Evolutionary conservation across 2,329 filamentous ascomycete species (phyloP).

Genomic region (Claviceps citrina): DNA sequence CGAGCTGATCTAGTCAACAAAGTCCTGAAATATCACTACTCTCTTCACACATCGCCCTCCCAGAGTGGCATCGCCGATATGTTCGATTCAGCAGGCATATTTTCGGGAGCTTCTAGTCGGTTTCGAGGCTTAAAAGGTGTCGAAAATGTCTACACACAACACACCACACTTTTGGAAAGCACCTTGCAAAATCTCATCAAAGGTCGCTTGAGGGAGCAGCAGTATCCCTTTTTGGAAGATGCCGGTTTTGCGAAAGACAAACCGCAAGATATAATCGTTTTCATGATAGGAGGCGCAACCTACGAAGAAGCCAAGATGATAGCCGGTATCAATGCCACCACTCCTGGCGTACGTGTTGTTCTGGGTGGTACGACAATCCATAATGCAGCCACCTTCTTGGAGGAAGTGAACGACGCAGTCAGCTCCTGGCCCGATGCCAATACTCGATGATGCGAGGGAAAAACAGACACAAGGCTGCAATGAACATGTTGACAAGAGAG

Average conservation of each 20-base stretch:
- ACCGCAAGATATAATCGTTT: constrained; percentile 89
- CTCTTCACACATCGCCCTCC: constrained; percentile 63
- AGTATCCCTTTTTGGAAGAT: constrained; percentile 88
- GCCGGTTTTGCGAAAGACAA: constrained; percentile 80
- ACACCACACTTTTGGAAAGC: constrained; percentile 72
- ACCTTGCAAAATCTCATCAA: constrained; percentile 90
- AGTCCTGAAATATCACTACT: constrained; percentile 71
- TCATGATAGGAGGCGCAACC: constrained; percentile 83
- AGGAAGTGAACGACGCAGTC: constrained; percentile 83
- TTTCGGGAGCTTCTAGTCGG: constrained; percentile 70
- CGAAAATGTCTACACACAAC: constrained; percentile 97
- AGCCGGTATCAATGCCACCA: constrained; percentile 82
- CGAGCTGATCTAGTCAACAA: constrained; percentile 69
- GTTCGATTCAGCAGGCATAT: constrained; percentile 82
- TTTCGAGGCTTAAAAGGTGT: constrained; percentile 95
- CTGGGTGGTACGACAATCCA: constrained; percentile 78
- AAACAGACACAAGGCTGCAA: not conserved
- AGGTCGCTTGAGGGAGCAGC: constrained; percentile 67
- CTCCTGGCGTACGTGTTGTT: constrained; percentile 76
- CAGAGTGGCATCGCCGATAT: constrained; percentile 73
- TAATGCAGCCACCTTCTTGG: constrained; percentile 75
- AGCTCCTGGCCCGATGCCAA: constrained; percentile 63
- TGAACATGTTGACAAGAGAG: too few relatives aligned
- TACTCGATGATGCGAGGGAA: constrained; percentile 10
- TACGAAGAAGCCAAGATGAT: constrained; percentile 97